Evolutionary conservation across 805 yeast species (phyloP).

Genomic region (Candida gorgasii): DNA sequence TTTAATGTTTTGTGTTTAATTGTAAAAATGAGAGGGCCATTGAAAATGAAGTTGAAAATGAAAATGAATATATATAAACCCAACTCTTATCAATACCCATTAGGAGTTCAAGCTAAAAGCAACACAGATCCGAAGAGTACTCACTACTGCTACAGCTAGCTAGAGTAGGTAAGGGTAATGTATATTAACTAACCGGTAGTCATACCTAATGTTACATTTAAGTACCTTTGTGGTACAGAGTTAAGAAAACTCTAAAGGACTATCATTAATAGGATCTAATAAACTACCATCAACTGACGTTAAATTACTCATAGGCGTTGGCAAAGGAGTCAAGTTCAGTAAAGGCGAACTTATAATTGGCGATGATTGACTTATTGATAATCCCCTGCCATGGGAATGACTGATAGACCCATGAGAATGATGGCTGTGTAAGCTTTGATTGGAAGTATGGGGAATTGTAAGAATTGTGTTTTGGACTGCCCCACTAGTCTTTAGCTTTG

Average conservation of each 20-base stretch:
- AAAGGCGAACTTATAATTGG: constrained; percentile 39
- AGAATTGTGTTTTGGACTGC: neutral
- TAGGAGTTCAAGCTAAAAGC: too few relatives aligned
- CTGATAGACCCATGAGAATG: constrained; percentile 3
- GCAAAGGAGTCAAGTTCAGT: constrained; percentile 30
- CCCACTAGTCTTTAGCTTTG: constrained; percentile 2
- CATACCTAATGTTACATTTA: constrained; percentile 2
- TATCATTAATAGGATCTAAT: constrained; percentile 40
- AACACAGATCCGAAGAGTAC: too few relatives aligned
- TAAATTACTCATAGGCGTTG: constrained; percentile 25
- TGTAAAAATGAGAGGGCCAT: too few relatives aligned
- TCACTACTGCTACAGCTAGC: too few relatives aligned
- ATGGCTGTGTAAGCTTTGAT: constrained; percentile 1
- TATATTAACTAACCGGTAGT: constrained; percentile 10
- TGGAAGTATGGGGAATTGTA: constrained; percentile 1
- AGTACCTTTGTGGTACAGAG: neutral
- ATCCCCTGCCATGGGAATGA: constrained; percentile 4
- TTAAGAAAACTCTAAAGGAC: constrained; percentile 35
- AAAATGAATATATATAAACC: too few relatives aligned
- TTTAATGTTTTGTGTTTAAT: too few relatives aligned
- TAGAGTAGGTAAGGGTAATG: too few relatives aligned
- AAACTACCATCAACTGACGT: constrained; percentile 15
- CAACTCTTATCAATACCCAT: too few relatives aligned
- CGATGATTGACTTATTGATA: constrained; percentile 16
- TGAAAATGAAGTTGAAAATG: too few relatives aligned